Conservation (phyloP, 1,139 yeast species). For the Yamadazyma conglobata region DNA sequence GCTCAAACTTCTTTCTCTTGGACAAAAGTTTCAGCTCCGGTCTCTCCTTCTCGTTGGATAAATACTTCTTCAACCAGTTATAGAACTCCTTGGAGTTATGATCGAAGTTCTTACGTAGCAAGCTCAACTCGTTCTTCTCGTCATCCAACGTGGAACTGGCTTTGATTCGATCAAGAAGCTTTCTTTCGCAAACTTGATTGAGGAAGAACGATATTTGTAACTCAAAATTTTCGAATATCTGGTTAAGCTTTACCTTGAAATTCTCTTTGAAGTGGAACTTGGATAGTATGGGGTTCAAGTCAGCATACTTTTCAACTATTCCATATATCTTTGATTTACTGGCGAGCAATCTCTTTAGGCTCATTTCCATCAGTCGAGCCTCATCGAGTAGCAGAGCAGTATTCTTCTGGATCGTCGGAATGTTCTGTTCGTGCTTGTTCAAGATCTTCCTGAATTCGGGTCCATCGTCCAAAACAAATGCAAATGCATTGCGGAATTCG, state of each 20-base stretch:
- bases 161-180: slow-evolving; percentile 25
- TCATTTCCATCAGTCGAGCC: slow-evolving; percentile 27
- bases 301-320: slow-evolving; percentile 19
- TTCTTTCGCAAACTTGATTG: slow-evolving; percentile 29
- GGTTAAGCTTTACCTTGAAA: slow-evolving; percentile 17
- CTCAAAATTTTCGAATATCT: slow-evolving; percentile 34
- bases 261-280: slow-evolving; percentile 23
- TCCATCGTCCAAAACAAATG: slow-evolving; percentile 58
- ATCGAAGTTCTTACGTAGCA: slow-evolving; percentile 56
- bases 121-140: slow-evolving; percentile 18
- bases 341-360: slow-evolving; percentile 17
- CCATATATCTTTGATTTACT: slow-evolving; percentile 25
- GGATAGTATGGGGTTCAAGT: slow-evolving; percentile 21
- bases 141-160: slow-evolving; percentile 12
- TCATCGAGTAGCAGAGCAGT: slow-evolving; percentile 35
- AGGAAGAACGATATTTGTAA: slow-evolving; percentile 29
- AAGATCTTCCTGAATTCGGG: slow-evolving; percentile 67
- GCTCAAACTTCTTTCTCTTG: slow-evolving; percentile 61
- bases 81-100: slow-evolving; percentile 72
- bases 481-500: slow-evolving; percentile 29
- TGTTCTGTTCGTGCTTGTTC: slow-evolving; percentile 49
- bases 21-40: slow-evolving; percentile 59
- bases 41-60: slow-evolving; percentile 62
- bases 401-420: slow-evolving; percentile 46
- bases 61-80: slow-evolving; percentile 66